Base-by-base conservation (phyloP, 305 asterid genomes). In the Galium porrigens region DNA sequence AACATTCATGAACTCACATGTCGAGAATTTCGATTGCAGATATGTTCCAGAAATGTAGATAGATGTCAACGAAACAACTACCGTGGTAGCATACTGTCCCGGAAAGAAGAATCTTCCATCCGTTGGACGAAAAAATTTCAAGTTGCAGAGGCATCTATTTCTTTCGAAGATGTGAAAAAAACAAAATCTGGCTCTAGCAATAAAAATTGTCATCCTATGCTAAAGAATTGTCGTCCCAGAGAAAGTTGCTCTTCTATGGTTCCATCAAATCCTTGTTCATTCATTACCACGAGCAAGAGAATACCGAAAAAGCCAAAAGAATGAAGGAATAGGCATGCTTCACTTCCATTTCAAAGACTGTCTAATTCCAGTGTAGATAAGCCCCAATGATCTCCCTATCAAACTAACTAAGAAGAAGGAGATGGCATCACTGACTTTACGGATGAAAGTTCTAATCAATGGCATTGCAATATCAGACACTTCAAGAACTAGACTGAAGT, bases 351-450 rank as follows among this genome's bases (percentile, higher is more conserved):
- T 79, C 68, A 92, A 74, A 76, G 95, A 84, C 77, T 87, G 90
- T 72, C 96, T 83, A 68, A 92, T 92, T 64, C 96, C 96, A 34
- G 95, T 84, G 72, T 83, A 86, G 71, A 92, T 89, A 58, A 92
- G 86, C 63, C 96, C 98, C 83, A 92, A 69, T 27, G 95, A 92
- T 80, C 94, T 80, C 53, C 99, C 96, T 22, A 92, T 89, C 85
- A 92, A 79, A 75, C 78, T 71, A 72, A 89, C 91, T 22, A 92
- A 83, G 79, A 92, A 85, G 79, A 92, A 92, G 5, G 98, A 85
- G 69, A 85, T 83, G 68, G 90, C 98, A 66, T 89, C 95, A 52
- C 96, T 88, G 70, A 83, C 78, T 84, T 84, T 86, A 64, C 86
- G 83, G 57, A 85, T 72, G n/a, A 82, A 49, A 5, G 83, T 83